Evolutionary conservation across 2,329 filamentous ascomycete species (phyloP), one percentile per base, ranked within the genome.

Genomic region (Pyricularia grisea): DNA sequence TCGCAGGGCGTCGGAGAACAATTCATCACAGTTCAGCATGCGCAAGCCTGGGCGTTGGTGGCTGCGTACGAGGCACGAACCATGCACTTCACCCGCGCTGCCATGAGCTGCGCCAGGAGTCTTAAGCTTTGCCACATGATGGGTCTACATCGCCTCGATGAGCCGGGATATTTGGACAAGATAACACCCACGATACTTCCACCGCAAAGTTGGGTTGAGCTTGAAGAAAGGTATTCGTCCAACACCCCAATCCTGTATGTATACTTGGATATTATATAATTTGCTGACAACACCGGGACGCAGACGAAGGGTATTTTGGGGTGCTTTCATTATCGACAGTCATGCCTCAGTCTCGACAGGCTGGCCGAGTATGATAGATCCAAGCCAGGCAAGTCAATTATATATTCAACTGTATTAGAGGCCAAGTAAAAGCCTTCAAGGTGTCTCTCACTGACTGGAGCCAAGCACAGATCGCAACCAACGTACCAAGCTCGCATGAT

Each of bases 321-420:
- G 90, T 72, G 85, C 89, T 0, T 97, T 94, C 74, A 91, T 89
- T 72, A 85, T 92, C 61, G 94, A 97, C 77, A 87, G 92, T 30
- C 96, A 96, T 78, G 90, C 92, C 2, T 93, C 91, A 74, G 92
- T 97, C 67, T 93, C 92, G 14, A 97, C 93, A 4, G 94, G 94
- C 2, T 97, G 94, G 94, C 92, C 94, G 0, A 90, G 92, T 81
- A 81, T 89, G 30, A 88, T 97, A 61, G 89, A 96, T 71, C 85
- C 92, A 70, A 82, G 83, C 75, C 92, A 97, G 71, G 86, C 85
- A 73, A 73, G 78, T 73, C 60, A 3, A 33, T 5, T 36, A 36
- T 12, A 36, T 36, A 17, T n/a, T 58, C n/a, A 17, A 9, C 12
- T 27, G 31, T 3, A 11, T 14, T n/a, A 5, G 55, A 50, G 9